phyloP scores from a whole-genome alignment of 2,329 filamentous ascomycete species.

The Cryphonectria parasitica region DNA sequence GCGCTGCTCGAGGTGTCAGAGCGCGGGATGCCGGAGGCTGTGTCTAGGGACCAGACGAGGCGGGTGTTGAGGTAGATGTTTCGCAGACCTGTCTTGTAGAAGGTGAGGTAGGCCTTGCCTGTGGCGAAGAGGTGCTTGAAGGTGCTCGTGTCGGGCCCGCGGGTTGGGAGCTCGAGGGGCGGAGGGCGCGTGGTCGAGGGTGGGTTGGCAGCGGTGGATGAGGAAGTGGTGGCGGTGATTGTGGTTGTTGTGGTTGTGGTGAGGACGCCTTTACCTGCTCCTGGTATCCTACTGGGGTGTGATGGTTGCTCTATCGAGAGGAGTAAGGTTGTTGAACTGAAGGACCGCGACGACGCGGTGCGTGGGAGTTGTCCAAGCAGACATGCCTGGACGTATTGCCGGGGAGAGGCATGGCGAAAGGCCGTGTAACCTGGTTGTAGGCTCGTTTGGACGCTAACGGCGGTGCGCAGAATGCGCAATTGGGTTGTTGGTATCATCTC shows the following conservation, averaged over 20 bases:
- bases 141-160: conserved; percentile 48
- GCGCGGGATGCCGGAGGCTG: conserved; percentile 26
- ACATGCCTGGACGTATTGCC: conserved; percentile 2
- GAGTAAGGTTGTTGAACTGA: conserved; percentile 13
- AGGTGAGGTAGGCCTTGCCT: conserved; percentile 76
- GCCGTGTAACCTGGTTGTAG: neutral
- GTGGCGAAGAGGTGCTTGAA: conserved; percentile 60
- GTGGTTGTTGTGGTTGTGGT: neutral
- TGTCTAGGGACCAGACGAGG: conserved; percentile 51
- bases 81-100: conserved; percentile 86
- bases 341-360: neutral
- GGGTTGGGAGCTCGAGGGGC: conserved; percentile 64
- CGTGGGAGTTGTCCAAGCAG: neutral
- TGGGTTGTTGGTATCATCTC: conserved; percentile 32
- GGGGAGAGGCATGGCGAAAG: neutral
- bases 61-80: conserved; percentile 71
- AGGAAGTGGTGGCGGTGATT: neutral
- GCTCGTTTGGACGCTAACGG: neutral
- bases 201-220: conserved; percentile 57
- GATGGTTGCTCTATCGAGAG: neutral
- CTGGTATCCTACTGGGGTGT: neutral
- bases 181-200: conserved; percentile 75
- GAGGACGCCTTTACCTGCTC: neutral
- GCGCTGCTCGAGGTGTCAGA: conserved; percentile 41
- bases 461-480: conserved; percentile 31